Conservation (phyloP, 768 basidiomycete species). For the Termitomyces sp. region DNA sequence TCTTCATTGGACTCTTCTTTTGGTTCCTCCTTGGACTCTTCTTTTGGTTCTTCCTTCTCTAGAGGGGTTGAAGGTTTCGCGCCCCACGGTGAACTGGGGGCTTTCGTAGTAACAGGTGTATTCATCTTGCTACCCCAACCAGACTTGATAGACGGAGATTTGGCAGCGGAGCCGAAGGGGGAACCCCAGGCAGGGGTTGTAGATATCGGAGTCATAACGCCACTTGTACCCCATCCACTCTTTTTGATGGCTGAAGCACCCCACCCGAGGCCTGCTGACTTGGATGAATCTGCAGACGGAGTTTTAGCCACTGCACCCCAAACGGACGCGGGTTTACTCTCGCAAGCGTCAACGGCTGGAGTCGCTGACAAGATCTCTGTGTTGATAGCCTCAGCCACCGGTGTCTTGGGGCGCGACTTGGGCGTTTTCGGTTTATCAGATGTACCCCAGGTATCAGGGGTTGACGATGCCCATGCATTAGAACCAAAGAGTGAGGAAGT, state of each 20-base stretch:
- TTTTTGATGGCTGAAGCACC: slow-evolving; percentile 8
- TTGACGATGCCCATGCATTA: slow-evolving; percentile 3
- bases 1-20: slow-evolving; percentile 1
- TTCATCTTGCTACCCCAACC: slow-evolving; percentile 8
- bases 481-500: slow-evolving; percentile 11
- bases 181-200: slow-evolving; percentile 7
- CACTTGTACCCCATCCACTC: slow-evolving; percentile 3
- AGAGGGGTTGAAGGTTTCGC: slow-evolving; percentile 3
- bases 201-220: slow-evolving; percentile 1
- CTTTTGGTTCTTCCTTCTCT: not conserved
- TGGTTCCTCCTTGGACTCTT: not conserved
- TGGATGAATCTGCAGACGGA: slow-evolving; percentile 1
- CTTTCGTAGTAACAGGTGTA: slow-evolving; percentile 6
- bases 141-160: slow-evolving; percentile 2
- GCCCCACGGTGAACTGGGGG: slow-evolving; percentile 11
- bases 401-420: slow-evolving; percentile 10
- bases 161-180: slow-evolving; percentile 6
- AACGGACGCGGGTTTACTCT: not conserved
- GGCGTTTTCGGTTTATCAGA: slow-evolving; percentile 10
- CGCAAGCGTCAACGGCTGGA: not conserved
- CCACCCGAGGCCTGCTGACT: slow-evolving; percentile 6
- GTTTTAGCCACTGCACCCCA: slow-evolving; percentile 10
- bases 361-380: not conserved
- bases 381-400: slow-evolving; percentile 5
- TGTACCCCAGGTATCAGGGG: slow-evolving; percentile 5